These are phyloP conservation scores for Hymenoscyphus albidus DNA, from an alignment of 2,329 filamentous ascomycete species.

Conservation along the genomic window DNA sequence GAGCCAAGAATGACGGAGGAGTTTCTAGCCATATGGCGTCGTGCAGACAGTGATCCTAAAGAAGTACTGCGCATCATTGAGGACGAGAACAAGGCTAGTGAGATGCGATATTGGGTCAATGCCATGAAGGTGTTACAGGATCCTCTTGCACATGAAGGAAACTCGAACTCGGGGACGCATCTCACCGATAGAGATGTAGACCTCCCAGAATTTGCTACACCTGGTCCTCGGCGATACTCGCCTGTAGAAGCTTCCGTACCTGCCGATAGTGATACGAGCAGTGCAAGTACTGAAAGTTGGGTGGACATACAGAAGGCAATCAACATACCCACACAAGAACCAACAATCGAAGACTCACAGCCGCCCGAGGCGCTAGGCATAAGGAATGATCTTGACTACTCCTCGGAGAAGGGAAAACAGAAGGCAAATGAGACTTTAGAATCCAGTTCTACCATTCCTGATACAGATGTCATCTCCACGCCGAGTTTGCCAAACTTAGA, in stretches of 20 bases:
- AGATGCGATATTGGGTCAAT: constrained; percentile 56
- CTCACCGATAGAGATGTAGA: constrained; percentile 14
- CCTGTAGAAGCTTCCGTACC: constrained; percentile 3
- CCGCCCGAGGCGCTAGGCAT: not conserved
- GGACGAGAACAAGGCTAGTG: constrained; percentile 55
- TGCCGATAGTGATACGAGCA: constrained; percentile 20
- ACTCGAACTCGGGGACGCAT: constrained; percentile 3
- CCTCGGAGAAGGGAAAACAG: constrained; percentile 20
- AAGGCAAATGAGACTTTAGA: constrained; percentile 13
- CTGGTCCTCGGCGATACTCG: not conserved
- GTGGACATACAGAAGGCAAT: constrained; percentile 18
- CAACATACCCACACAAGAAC: not conserved
- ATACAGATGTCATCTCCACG: too few species aligned
- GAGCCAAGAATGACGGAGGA: constrained; percentile 36
- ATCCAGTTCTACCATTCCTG: not conserved
- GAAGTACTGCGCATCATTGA: constrained; percentile 58
- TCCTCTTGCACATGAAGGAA: constrained; percentile 24
- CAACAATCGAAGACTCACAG: not conserved
- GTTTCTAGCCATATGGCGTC: constrained; percentile 54
- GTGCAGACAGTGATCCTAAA: constrained; percentile 56
- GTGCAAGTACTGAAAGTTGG: constrained; percentile 28
- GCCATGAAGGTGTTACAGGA: constrained; percentile 41
- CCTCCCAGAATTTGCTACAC: constrained; percentile 1
- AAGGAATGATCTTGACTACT: not conserved
- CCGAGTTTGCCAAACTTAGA: not conserved